Evolutionary conservation across 208 protist species (phyloP).

Genomic region (Acanthamoeba divionensis): DNA sequence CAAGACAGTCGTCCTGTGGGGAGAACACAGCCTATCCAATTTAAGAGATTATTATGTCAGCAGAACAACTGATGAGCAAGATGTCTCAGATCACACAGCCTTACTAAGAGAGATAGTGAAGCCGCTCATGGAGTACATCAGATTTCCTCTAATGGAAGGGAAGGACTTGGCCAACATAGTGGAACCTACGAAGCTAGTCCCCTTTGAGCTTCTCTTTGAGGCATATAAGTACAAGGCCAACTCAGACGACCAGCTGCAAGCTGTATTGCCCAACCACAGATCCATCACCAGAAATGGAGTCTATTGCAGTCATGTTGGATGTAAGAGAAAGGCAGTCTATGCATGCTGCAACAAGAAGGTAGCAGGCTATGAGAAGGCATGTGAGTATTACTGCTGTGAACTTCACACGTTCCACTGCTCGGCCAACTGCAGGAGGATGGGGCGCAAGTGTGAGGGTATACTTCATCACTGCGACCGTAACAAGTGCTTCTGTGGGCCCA

Average conservation of each 20-base stretch:
- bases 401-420: background rate
- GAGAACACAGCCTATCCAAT: background rate
- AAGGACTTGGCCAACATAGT: background rate
- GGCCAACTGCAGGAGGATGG: background rate
- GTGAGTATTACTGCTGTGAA: background rate
- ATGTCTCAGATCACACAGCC: background rate
- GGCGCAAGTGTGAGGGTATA: background rate
- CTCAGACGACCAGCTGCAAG: background rate
- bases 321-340: background rate
- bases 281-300: background rate
- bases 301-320: background rate
- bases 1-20: background rate
- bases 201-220: background rate
- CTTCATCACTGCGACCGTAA: background rate
- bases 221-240: background rate
- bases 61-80: background rate
- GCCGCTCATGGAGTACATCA: background rate
- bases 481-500: background rate
- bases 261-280: background rate
- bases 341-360: background rate
- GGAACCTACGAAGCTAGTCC: background rate
- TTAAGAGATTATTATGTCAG: background rate
- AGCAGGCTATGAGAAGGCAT: background rate
- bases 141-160: background rate
- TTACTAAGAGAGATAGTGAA: background rate